These are phyloP conservation scores for Acanthamoeba lenticulata DNA, from an alignment of 208 protist genomes.

Conservation along the genomic window DNA sequence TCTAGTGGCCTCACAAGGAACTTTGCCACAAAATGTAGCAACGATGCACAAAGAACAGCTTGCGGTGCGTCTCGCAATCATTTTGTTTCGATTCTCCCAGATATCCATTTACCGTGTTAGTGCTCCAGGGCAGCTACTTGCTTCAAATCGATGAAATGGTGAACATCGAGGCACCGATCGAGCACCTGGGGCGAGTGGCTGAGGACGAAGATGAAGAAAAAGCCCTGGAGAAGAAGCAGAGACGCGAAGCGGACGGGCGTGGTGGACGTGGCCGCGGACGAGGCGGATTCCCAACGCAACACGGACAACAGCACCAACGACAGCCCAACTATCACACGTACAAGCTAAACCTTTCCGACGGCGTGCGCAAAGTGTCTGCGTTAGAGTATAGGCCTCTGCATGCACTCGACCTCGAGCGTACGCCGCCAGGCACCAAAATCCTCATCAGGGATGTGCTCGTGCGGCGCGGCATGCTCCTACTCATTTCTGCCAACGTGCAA, in stretches of 20 bases:
- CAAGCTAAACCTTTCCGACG: conserved; percentile 64
- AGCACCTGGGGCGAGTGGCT: background rate
- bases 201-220: conserved; percentile 61
- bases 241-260: background rate
- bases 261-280: background rate
- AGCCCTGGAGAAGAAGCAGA: conserved; percentile 36
- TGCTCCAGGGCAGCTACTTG: conserved; percentile 17
- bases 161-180: conserved; percentile 3
- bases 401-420: background rate
- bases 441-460: conserved; percentile 28
- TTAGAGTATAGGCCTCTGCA: conserved; percentile 30
- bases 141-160: conserved; percentile 64
- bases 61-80: background rate
- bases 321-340: background rate
- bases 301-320: background rate
- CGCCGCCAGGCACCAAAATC: conserved; percentile 56
- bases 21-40: background rate
- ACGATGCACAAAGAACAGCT: conserved; percentile 21
- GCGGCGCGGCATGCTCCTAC: conserved; percentile 48
- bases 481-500: conserved; percentile 37
- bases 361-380: background rate
- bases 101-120: background rate
- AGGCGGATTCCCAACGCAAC: background rate
- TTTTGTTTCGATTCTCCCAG: background rate
- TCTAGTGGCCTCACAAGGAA: background rate